Evolutionary conservation across 1,284 basidiomycete species (phyloP), one percentile per base, ranked within the genome.

Genomic region (Ustanciosporium gigantosporum): DNA sequence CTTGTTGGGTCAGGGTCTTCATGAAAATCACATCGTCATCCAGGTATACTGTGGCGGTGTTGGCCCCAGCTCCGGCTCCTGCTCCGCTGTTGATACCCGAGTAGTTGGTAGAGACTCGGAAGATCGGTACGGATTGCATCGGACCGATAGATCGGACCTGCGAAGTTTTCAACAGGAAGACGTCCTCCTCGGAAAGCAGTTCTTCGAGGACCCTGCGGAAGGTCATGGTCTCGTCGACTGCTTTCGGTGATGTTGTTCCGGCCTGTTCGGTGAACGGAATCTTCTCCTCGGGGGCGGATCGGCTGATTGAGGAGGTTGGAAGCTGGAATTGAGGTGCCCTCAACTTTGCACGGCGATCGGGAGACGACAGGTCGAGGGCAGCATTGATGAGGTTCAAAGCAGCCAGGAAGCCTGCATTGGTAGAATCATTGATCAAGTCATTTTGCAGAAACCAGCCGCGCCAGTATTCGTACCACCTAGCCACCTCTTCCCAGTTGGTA

Each of bases 201-300:
- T 96, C 92, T 76, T 96, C 91, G 35, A 92, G 90, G 44, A 98
- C 87, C 6, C 86, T 83, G 4, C 88, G 84, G 85, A 98, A 97
- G 0, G 91, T 92, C 66, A 81, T 11, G 77, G 32, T 9, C 9
- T 9, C 14, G 9, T 13, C 9, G 32, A 8, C 9, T 40, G 39
- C 7, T 56, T 61, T 39, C 38, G 49, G 39, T 40, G 50, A 15
- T 46, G 43, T 40, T 27, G 47, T 25, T 21, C 36, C 23, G 32
- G 27, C 9, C n/a, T 11, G 27, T 29, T 29, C n/a, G 27, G 27
- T 29, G 27, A 9, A n/a, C 27, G n/a, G n/a, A n/a, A n/a, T n/a
- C n/a, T n/a, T n/a, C n/a, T n/a, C n/a, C n/a, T n/a, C n/a, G n/a
- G n/a, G n/a, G n/a, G n/a, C n/a, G n/a, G n/a, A n/a, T n/a, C n/a